Percentiles rank a stretch among this genome's conserved stretches.
These are phyloP conservation scores for Turnera subulata DNA, from an alignment of 345 rosid species.

Conservation along the genomic window DNA sequence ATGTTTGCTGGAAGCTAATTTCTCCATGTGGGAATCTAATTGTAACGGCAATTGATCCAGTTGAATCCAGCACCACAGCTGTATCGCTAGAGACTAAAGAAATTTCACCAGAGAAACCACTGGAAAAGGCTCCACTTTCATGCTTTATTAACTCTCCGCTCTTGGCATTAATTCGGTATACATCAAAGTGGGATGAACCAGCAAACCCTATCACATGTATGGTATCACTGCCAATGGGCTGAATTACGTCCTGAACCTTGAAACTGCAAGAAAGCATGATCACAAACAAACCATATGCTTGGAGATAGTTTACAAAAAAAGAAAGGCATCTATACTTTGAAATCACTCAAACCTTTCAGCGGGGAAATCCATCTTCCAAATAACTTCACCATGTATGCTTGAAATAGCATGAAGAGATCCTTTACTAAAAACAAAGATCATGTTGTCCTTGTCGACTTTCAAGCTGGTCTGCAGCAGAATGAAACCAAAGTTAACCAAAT, in stretches of 20 bases:
- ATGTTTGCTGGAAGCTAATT: conserved; percentile 52
- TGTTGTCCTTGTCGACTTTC: conserved; percentile 65
- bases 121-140: conserved; percentile 52
- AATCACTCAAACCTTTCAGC: conserved; percentile 59
- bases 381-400: conserved; percentile 74
- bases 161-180: conserved; percentile 58
- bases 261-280: conserved; percentile 50
- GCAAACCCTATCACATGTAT: conserved; percentile 62
- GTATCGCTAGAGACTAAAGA: conserved; percentile 59
- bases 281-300: conserved; percentile 14
- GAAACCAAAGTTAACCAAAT: conserved; percentile 12
- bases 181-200: conserved; percentile 54
- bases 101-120: conserved; percentile 60
- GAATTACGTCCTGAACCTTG: conserved; percentile 69
- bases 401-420: conserved; percentile 87
- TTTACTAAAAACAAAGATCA: conserved; percentile 54
- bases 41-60: conserved; percentile 50
- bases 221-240: conserved; percentile 45
- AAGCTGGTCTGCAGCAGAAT: conserved; percentile 49
- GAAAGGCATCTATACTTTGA: not conserved
- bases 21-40: conserved; percentile 50
- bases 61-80: conserved; percentile 66
- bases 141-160: conserved; percentile 72
- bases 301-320: conserved; percentile 2
- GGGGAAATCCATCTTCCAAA: conserved; percentile 83